phyloP scores from a whole-genome alignment of 2,329 filamentous ascomycete genomes.

The Lomentospora prolificans region DNA sequence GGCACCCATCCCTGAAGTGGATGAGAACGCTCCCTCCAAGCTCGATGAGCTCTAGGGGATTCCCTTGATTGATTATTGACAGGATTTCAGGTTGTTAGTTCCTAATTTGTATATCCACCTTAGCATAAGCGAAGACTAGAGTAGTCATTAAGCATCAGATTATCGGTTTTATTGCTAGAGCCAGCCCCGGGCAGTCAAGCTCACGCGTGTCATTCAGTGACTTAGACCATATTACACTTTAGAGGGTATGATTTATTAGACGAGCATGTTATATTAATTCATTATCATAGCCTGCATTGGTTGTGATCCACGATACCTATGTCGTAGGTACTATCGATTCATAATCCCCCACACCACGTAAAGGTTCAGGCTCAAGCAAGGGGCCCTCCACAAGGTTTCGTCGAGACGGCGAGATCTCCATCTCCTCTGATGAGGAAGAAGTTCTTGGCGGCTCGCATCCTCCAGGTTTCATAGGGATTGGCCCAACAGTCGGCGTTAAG shows the following conservation, averaged over 20 bases:
- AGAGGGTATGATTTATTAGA: too few species aligned
- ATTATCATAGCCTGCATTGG: constrained; percentile 1
- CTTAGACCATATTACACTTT: too few species aligned
- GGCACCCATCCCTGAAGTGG: not conserved
- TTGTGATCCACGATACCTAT: too few species aligned
- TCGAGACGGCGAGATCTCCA: constrained; percentile 7
- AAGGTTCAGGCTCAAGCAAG: constrained; percentile 17
- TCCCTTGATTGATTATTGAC: too few species aligned
- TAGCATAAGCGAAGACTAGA: too few species aligned
- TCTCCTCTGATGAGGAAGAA: not conserved
- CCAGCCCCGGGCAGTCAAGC: too few species aligned
- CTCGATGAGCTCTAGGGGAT: not conserved
- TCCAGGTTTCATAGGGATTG: constrained; percentile 18
- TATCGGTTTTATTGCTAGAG: too few species aligned
- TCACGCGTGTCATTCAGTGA: too few species aligned
- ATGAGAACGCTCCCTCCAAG: not conserved
- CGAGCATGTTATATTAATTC: not conserved
- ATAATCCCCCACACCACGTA: constrained; percentile 17
- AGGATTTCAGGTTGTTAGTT: too few species aligned
- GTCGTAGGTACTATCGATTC: too few species aligned
- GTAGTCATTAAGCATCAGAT: too few species aligned
- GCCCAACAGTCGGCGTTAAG: constrained; percentile 26
- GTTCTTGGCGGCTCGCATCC: not conserved
- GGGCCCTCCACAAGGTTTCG: constrained; percentile 14
- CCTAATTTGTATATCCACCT: too few species aligned